A percentile compares a stretch with the other conserved stretches of the same genome.
Conservation (phyloP, 2,329 filamentous ascomycete genomes). For the Talaromyces albobiverticillius region DNA sequence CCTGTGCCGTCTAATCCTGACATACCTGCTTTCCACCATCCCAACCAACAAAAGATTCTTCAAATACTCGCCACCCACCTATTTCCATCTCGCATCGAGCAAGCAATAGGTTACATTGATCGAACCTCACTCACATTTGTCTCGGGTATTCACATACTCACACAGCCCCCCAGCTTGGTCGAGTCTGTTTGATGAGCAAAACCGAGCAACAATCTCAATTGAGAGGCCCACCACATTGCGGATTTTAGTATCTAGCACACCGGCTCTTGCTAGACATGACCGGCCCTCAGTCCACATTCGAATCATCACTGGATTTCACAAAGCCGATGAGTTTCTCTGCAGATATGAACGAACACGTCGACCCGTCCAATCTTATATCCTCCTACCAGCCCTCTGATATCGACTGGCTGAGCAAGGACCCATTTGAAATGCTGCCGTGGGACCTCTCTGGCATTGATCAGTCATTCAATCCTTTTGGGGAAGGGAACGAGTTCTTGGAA, state of each 20-base stretch:
- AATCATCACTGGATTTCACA: constrained; percentile 9
- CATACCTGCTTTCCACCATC: neutral
- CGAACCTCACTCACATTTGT: neutral
- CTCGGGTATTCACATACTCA: neutral
- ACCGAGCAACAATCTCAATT: neutral
- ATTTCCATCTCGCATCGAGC: neutral
- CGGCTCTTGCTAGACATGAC: constrained; percentile 6
- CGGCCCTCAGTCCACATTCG: constrained; percentile 6
- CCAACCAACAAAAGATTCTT: neutral
- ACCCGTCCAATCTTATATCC: constrained; percentile 9
- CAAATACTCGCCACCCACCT: neutral
- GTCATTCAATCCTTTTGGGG: constrained; percentile 8
- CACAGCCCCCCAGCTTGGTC: neutral
- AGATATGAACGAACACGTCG: constrained; percentile 8
- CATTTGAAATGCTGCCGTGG: constrained; percentile 12
- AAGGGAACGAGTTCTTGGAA: constrained; percentile 4
- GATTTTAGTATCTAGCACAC: neutral
- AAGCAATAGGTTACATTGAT: neutral
- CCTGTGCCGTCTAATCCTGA: neutral
- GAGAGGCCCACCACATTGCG: neutral
- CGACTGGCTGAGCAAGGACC: constrained; percentile 14
- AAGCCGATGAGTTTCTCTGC: constrained; percentile 10
- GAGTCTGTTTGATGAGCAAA: neutral
- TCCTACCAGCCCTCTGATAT: constrained; percentile 8
- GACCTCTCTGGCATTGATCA: constrained; percentile 9